These are phyloP conservation scores for Lactarius hatsudake DNA, from an alignment of 768 basidiomycete genomes.

Conservation along the genomic window DNA sequence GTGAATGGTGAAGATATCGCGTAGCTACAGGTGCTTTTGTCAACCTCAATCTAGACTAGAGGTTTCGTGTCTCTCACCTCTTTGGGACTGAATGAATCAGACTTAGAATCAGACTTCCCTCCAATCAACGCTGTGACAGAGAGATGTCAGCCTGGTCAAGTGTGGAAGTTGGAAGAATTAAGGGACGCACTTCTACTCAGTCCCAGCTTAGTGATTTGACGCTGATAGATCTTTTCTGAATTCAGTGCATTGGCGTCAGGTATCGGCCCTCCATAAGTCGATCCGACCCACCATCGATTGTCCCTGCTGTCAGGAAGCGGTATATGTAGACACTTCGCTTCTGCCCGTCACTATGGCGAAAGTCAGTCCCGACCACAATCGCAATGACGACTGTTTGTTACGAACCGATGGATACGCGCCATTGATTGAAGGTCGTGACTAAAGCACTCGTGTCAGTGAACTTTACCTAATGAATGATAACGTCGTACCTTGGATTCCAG, in stretches of 20 bases:
- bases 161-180: slow-evolving; percentile 25
- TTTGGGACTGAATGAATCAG: slow-evolving; percentile 82
- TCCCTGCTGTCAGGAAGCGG: slow-evolving; percentile 78
- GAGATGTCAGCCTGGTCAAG: slow-evolving; percentile 11
- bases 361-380: slow-evolving; percentile 15
- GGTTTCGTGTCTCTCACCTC: slow-evolving; percentile 49
- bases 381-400: slow-evolving; percentile 3
- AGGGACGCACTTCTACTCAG: slow-evolving; percentile 72
- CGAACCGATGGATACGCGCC: slow-evolving; percentile 91
- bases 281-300: slow-evolving; percentile 70
- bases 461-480: neutral
- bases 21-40: slow-evolving; percentile 51
- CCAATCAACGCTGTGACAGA: slow-evolving; percentile 62
- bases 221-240: slow-evolving; percentile 86
- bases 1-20: slow-evolving; percentile 90
- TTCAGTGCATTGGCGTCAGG: slow-evolving; percentile 10
- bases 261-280: neutral
- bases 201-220: slow-evolving; percentile 92
- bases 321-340: slow-evolving; percentile 89
- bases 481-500: slow-evolving; percentile 82
- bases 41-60: slow-evolving; percentile 11
- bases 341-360: slow-evolving; percentile 76
- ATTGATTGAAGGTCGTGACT: slow-evolving; percentile 95
- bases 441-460: slow-evolving; percentile 1
- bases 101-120: slow-evolving; percentile 56